Conservation (phyloP, 2,329 filamentous ascomycete genomes). For the Eutypella sp. region DNA sequence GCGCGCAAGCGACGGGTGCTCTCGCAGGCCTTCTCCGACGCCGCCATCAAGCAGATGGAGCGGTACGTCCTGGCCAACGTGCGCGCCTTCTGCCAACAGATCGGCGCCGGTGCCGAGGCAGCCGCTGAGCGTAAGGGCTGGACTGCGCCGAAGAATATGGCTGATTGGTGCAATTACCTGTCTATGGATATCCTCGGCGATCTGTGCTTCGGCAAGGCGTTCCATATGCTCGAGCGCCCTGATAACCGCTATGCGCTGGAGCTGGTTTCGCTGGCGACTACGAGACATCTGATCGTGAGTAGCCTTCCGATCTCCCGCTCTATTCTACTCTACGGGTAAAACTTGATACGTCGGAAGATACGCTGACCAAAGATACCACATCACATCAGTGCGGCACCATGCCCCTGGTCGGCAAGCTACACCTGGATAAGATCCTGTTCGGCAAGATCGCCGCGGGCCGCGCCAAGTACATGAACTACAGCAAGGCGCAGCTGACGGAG, state of each 20-base stretch:
- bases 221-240: conserved; percentile 54
- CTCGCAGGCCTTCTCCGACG: conserved; percentile 66
- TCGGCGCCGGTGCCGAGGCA: conserved; percentile 36
- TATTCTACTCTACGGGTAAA: neutral
- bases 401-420: conserved; percentile 61
- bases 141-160: conserved; percentile 57
- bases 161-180: conserved; percentile 57
- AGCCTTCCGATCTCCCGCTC: neutral
- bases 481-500: conserved; percentile 60
- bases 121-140: conserved; percentile 49
- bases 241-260: conserved; percentile 63
- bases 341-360: neutral
- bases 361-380: conserved; percentile 1
- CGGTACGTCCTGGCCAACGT: conserved; percentile 61
- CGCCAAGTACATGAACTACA: conserved; percentile 67
- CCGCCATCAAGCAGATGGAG: conserved; percentile 63
- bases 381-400: conserved; percentile 60
- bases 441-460: conserved; percentile 61
- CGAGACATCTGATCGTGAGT: conserved; percentile 63
- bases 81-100: conserved; percentile 58
- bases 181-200: conserved; percentile 60
- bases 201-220: conserved; percentile 56
- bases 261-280: conserved; percentile 62
- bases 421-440: conserved; percentile 64
- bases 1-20: conserved; percentile 67